Base-by-base conservation (phyloP, 2,329 filamentous ascomycete genomes). In the Pseudogymnoascus sp. region DNA sequence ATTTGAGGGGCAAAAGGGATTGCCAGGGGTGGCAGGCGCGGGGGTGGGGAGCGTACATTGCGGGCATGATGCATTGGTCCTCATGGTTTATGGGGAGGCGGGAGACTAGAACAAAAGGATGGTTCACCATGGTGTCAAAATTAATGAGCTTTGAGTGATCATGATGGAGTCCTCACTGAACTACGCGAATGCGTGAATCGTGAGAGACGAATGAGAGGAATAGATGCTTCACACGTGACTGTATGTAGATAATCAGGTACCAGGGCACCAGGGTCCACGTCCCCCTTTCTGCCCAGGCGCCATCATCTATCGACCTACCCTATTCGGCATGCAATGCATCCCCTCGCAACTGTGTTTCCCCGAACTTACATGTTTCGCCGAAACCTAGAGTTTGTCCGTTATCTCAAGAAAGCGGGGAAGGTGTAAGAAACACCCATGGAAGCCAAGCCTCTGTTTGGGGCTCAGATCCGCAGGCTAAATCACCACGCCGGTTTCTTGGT, bases 391-490 rank as follows among this genome's bases (percentile, higher is more conserved):
- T 19, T 6, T 19, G 50, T 4, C 16, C 26, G 50, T 33, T 33
- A 19, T 56, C 50, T 11, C 16, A 2, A 10, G 50, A 56, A 56
- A 56, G 50, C 50, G 50, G 50, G 50, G 50, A 33, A 53, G 42
- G 37, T 6, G 7, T 29, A 29, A 19, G 26, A 33, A 13, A 33
- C 11, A 56, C 50, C 50, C 50, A 56, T 56, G 50, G 50, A 56
- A 56, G 50, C 50, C 50, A 56, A 56, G 50, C 14, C 3, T 56
- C 26, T 6, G 5, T 33, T 33, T 7, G 33, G 33, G 50, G 50
- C 50, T 56, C 50, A 33, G 50, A 56, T 56, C 50, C 26, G 50
- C 47, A 56, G 50, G 50, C 50, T 56, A 56, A 56, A 56, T 56
- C n/a, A 33, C 6, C 47, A 3, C n/a, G 26, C 47, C 29, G 29